Conservation (phyloP, 1,284 basidiomycete genomes). For the Heliocybe sulcata region DNA sequence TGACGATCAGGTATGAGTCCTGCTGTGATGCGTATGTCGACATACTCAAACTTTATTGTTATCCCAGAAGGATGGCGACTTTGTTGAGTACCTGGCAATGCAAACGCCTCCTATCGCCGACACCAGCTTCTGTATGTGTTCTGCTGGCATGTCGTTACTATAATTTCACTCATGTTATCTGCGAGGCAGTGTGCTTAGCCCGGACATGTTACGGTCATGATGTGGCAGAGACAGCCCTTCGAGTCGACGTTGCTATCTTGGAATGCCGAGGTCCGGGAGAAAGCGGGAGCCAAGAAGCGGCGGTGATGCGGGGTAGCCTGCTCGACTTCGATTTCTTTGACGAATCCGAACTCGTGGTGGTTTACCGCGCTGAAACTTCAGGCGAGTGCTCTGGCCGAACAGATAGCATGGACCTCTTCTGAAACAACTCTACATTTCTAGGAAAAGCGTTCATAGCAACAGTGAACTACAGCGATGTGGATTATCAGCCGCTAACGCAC, state of each 20-base stretch:
- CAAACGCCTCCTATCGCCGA: conserved; percentile 7
- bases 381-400: conserved; percentile 1
- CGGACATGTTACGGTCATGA: conserved; percentile 15
- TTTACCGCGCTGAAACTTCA: neutral
- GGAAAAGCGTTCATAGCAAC: conserved; percentile 50
- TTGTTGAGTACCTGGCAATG: conserved; percentile 18
- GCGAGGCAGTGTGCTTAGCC: conserved; percentile 16
- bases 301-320: conserved; percentile 4
- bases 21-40: conserved; percentile 21
- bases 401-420: conserved; percentile 20
- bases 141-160: conserved; percentile 8
- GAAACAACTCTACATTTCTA: conserved; percentile 29
- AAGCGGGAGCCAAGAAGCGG: conserved; percentile 6
- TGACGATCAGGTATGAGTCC: conserved; percentile 38
- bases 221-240: conserved; percentile 8
- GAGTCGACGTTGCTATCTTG: conserved; percentile 13
- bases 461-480: conserved; percentile 49
- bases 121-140: neutral
- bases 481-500: conserved; percentile 42
- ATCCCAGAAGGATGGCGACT: conserved; percentile 12
- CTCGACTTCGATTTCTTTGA: conserved; percentile 2
- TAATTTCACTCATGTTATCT: conserved; percentile 6
- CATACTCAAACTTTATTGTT: conserved; percentile 4
- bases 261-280: conserved; percentile 14
- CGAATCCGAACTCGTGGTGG: neutral